Evolutionary conservation across 2,329 filamentous ascomycete species (phyloP), one percentile per base, ranked within the genome.

Genomic region (Pseudogymnoascus sp.): DNA sequence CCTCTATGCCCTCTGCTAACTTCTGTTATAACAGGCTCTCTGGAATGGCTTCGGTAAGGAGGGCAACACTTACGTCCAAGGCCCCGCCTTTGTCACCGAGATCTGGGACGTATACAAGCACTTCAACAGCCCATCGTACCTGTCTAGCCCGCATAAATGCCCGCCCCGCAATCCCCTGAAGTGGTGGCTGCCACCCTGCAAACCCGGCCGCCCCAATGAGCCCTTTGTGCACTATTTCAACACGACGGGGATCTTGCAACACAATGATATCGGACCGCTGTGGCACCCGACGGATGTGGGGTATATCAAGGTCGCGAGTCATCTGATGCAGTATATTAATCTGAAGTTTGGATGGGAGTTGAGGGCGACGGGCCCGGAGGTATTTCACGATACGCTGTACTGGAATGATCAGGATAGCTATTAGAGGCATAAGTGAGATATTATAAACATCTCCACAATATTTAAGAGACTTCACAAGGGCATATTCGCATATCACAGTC

Each of bases 211-310:
- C 21, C 68, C 69, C 10, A 69, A 68, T 38, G 58, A 58, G 4
- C 70, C 69, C 69, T 86, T 84, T 61, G 81, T 86, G 31, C 79
- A 84, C 67, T 84, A 84, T 66, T 86, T 87, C 73, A 82, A 85
- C 67, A 85, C 81, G 0, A 82, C 78, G 8, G 83, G 83, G 0
- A 82, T 86, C 48, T 69, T 87, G 66, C 81, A 85, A 66, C 82
- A 86, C 67, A 85, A 86, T 65, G 83, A 86, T 68, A 83, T 85
- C 63, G 79, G 76, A 2, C 83, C 83, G 5, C 76, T 78, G 65
- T 84, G 76, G 66, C 84, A 87, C 68, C 83, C 82, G 0, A 86
- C 83, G 0, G 84, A 87, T 68, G 78, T 85, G 6, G 83, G 84
- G 0, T 80, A 84, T 61, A 76, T 86, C 68, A 86, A 87, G 71